Base-by-base conservation (phyloP, 2,329 filamentous ascomycete species). In the Cryphonectria japonica region DNA sequence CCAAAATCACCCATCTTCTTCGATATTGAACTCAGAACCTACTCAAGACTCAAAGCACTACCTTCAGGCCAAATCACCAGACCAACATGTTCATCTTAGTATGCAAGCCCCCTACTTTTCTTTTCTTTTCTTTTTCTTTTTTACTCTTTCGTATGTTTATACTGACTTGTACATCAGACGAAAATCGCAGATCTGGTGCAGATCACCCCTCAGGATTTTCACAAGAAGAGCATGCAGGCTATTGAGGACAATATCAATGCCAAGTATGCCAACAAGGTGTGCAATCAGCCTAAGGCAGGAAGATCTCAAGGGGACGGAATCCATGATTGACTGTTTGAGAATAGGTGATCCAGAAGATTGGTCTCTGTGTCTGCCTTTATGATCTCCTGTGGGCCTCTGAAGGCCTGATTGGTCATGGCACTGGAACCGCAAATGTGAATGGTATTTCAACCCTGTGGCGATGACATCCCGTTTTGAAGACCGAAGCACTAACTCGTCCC, bases 201-300 rank as follows among this genome's bases (percentile, higher is more conserved):
- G 82, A 97, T 99, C 82, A 87, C 89, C 43, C 96, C 96, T 1
- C 89, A 93, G 77, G 93, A 98, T 79, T 97, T 98, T 79, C 88
- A 90, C 73, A 96, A 96, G 81, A 86, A 89, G 72, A 97, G 93
- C 78, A 88, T 89, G 43, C 88, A 94, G 74, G 94, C 94, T 0
- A 93, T 99, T 74, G 72, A 98, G 82, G 95, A 99, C 83, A 96
- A 96, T 77, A 96, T 99, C 83, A 98, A 99, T 80, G 87, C 91
- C 74, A 99, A 99, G 83, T 99, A 98, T 81, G 91, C 95, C 72
- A 98, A 99, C 83, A 96, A 95, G 82, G 92, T 93, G 68, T 65
- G 73, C 60, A 75, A 37, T 1, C 22, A 64, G 16, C 11, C 46
- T 29, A 2, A n/a, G 19, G 11, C 61, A 29, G 37, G 37, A 11